Base-by-base conservation (phyloP, 805 yeast genomes). In the Yarrowia sp. region DNA sequence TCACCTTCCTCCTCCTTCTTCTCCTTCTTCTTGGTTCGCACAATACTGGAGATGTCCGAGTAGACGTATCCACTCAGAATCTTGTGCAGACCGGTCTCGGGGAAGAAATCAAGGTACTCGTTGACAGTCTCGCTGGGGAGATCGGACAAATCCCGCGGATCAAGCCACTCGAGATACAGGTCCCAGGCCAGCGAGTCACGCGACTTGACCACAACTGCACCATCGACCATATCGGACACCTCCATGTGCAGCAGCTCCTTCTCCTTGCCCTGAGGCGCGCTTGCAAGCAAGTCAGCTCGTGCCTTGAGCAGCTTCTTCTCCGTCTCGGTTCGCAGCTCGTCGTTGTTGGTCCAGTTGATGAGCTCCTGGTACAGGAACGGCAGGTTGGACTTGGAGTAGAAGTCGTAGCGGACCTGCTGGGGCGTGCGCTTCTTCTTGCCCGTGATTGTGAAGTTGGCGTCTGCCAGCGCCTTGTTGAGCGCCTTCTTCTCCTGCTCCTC, bases 141-240 rank as follows among this genome's bases (percentile, higher is more conserved):
- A 1, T 80, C 78, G 9, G 76, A 72, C 5, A 90, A 70, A 4
- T 77, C 73, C 6, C 70, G 70, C 7, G 79, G 80, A 71, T 91
- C 96, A 24, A 76, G 66, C 87, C 93, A 87, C 65, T 91, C 94
- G 63, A 90, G 81, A 68, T 83, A 83, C 10, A 85, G 69, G 36
- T 80, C 77, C 96, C 97, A 92, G 0, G 91, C 89, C 29, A 80
- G 74, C 35, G 81, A 76, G 6, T 84, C 84, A 1, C 80, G 78
- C 21, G 86, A 82, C 38, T 83, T 80, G 14, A 93, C 82, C 14
- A 86, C 74, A 3, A 91, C 83, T 85, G 92, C 82, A 33, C 87
- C 96, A 13, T 83, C 85, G 0, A 84, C 82, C 80, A 84, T 78
- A 9, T 81, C 83, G 44, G 75, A 75, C 4, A 91, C 73, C 25